Conservation (phyloP, 495 filamentous ascomycete genomes). For the Sporormia fimetaria region DNA sequence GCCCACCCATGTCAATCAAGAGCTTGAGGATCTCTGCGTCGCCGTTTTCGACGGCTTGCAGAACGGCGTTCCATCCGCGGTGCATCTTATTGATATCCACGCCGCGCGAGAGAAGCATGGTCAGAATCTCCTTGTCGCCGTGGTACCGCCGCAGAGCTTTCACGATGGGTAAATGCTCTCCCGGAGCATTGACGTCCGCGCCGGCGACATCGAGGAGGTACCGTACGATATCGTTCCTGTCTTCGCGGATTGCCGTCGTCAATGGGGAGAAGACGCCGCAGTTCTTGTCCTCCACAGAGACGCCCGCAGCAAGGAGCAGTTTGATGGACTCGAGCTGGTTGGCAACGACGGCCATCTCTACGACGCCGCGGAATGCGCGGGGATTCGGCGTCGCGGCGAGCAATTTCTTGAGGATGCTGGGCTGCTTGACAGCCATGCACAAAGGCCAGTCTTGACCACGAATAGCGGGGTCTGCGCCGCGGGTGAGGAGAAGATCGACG, state of each 20-base stretch:
- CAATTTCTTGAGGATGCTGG: conserved; percentile 37
- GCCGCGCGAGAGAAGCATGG: conserved; percentile 40
- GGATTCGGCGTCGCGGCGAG: conserved; percentile 37
- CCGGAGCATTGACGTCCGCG: conserved; percentile 43
- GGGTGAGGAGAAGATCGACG: conserved; percentile 38
- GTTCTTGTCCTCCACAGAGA: conserved; percentile 45
- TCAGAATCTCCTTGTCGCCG: conserved; percentile 40
- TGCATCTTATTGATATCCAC: conserved; percentile 46
- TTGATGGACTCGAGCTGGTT: conserved; percentile 36
- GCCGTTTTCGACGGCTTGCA: conserved; percentile 28
- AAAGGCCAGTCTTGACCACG: conserved; percentile 46
- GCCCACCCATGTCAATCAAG: conserved; percentile 35
- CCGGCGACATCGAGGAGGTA: conserved; percentile 41
- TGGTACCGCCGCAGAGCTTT: conserved; percentile 42
- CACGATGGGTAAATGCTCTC: conserved; percentile 45
- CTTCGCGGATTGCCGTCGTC: conserved; percentile 44
- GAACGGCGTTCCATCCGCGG: conserved; percentile 42
- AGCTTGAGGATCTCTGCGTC: conserved; percentile 34
- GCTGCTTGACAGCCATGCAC: conserved; percentile 42
- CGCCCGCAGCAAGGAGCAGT: conserved; percentile 38
- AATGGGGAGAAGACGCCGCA: conserved; percentile 46
- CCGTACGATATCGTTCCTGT: conserved; percentile 38
- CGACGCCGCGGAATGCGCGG: conserved; percentile 41
- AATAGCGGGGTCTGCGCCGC: conserved; percentile 43
- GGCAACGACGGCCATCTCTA: conserved; percentile 45